Evolutionary conservation across 306 rosid genomes (phyloP).

Genomic region (Lathyrus aphaca): DNA sequence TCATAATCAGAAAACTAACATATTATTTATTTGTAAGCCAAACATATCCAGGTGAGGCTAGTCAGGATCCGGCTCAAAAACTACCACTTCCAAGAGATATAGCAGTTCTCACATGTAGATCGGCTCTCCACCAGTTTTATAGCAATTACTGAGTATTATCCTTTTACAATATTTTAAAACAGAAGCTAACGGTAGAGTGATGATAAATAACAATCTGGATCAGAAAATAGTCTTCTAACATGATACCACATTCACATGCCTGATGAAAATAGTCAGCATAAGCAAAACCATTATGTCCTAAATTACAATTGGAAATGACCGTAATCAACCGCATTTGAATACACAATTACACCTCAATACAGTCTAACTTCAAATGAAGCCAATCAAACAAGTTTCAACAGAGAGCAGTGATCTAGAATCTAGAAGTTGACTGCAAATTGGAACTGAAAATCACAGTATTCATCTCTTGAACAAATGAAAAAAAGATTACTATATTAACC

Average conservation of each 20-base stretch:
- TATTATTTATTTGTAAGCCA: background rate
- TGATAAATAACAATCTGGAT: slow-evolving; percentile 1
- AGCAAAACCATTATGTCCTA: slow-evolving; percentile 24
- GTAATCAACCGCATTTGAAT: slow-evolving; percentile 24
- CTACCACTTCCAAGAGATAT: slow-evolving; percentile 28
- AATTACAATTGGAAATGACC: slow-evolving; percentile 18
- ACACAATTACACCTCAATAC: slow-evolving; percentile 3
- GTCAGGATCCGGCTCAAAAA: slow-evolving; percentile 12
- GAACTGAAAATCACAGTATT: slow-evolving; percentile 23
- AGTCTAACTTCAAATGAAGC: slow-evolving; percentile 13
- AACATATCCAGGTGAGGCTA: slow-evolving; percentile 18
- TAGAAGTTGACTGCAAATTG: slow-evolving; percentile 5
- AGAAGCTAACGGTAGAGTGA: background rate
- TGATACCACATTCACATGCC: slow-evolving; percentile 10
- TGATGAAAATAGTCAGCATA: slow-evolving; percentile 10
- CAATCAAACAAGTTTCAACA: slow-evolving; percentile 18
- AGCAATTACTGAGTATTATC: slow-evolving; percentile 5
- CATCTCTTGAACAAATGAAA: slow-evolving; percentile 23
- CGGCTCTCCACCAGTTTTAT: slow-evolving; percentile 15
- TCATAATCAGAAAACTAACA: slow-evolving; percentile 15
- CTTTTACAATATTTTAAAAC: slow-evolving; percentile 4
- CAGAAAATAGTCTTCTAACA: slow-evolving; percentile 6
- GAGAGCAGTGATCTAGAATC: slow-evolving; percentile 16
- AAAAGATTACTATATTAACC: slow-evolving; percentile 16
- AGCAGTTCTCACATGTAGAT: slow-evolving; percentile 11